These are phyloP conservation scores for Brassica carinata DNA, from an alignment of 345 rosid species.

Conservation along the genomic window DNA sequence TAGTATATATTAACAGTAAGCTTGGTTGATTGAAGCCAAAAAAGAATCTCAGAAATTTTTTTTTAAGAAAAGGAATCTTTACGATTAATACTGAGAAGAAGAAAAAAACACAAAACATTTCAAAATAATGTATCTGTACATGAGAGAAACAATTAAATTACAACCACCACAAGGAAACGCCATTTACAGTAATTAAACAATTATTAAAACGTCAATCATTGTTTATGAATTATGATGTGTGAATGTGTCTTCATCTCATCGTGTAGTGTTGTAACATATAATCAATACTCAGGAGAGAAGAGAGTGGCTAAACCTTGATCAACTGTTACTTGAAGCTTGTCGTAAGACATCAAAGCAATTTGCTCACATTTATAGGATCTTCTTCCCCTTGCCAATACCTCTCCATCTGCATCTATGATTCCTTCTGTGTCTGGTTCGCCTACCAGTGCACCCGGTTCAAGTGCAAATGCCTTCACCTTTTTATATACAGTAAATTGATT, in stretches of 20 bases:
- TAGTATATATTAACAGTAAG: neutral
- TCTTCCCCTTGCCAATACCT: constrained; percentile 80
- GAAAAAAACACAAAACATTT: constrained; percentile 1
- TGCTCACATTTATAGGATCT: constrained; percentile 51
- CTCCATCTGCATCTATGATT: constrained; percentile 89
- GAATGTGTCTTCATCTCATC: constrained; percentile 8
- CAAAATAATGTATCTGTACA: constrained; percentile 22
- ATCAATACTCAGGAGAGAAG: constrained; percentile 58
- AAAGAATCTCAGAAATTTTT: too few relatives aligned
- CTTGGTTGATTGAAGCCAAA: constrained; percentile 42
- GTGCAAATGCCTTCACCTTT: constrained; percentile 79
- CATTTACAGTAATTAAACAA: neutral
- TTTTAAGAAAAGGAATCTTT: too few relatives aligned
- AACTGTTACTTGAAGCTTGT: constrained; percentile 60
- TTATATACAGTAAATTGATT: neutral
- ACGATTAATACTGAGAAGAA: neutral
- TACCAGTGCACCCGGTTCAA: constrained; percentile 69
- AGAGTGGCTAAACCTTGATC: constrained; percentile 92
- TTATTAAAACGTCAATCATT: neutral
- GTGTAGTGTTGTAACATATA: too few relatives aligned
- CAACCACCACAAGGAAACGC: neutral
- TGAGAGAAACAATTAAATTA: constrained; percentile 19
- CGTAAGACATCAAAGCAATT: constrained; percentile 66
- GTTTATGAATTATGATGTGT: neutral
- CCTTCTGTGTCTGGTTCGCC: constrained; percentile 71